Percentiles rank a stretch among this genome's conserved stretches.
These are phyloP conservation scores for Monosporascus ibericus DNA, from an alignment of 2,329 filamentous ascomycete genomes.

Conservation along the genomic window DNA sequence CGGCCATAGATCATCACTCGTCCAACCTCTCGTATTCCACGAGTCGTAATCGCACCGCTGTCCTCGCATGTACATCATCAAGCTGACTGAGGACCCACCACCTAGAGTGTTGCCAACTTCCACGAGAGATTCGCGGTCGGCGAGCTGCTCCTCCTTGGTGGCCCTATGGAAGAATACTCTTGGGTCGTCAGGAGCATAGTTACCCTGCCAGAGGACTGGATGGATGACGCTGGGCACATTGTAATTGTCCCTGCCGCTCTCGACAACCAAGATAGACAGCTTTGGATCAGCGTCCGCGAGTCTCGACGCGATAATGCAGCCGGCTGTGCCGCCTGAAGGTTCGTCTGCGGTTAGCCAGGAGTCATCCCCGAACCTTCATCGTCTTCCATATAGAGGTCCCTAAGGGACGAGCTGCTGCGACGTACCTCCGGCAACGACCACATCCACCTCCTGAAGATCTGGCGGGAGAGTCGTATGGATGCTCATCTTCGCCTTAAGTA, in stretches of 20 bases:
- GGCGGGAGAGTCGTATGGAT: too few relatives aligned
- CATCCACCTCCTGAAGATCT: not conserved
- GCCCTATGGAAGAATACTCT: constrained; percentile 39
- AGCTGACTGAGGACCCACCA: constrained; percentile 41
- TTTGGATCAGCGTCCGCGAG: constrained; percentile 38
- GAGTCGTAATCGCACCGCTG: constrained; percentile 15
- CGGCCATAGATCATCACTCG: constrained; percentile 31
- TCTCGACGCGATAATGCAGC: constrained; percentile 43
- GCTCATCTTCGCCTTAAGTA: too few relatives aligned
- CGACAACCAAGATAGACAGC: constrained; percentile 45
- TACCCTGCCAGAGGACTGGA: constrained; percentile 41
- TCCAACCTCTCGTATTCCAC: constrained; percentile 9
- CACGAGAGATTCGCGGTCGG: constrained; percentile 33
- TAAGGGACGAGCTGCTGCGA: not conserved
- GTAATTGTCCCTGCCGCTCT: constrained; percentile 48
- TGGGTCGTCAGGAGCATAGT: constrained; percentile 40
- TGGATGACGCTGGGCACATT: constrained; percentile 41
- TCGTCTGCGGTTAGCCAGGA: not conserved
- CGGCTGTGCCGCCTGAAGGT: constrained; percentile 31
- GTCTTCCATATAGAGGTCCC: not conserved
- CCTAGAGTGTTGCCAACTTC: constrained; percentile 17
- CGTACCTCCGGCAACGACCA: not conserved
- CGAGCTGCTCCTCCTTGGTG: constrained; percentile 37
- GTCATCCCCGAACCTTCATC: constrained; percentile 14
- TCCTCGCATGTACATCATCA: constrained; percentile 28